Evolutionary conservation across 1,139 yeast species (phyloP).

Genomic region (Blastobotrys petasosporus): DNA sequence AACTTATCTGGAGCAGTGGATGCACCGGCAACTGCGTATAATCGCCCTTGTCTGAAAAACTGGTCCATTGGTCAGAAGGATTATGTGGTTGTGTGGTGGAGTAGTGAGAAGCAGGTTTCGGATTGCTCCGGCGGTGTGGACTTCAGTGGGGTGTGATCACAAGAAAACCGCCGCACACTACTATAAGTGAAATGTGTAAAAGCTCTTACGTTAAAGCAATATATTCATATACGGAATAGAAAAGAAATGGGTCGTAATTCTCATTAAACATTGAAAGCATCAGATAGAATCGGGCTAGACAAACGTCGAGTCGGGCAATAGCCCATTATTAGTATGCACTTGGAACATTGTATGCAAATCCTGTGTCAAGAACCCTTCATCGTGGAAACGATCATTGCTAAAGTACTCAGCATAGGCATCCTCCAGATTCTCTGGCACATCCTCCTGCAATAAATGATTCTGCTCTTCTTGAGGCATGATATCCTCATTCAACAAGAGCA

Average conservation of each 20-base stretch:
- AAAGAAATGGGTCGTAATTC: no score
- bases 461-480: conserved; percentile 27
- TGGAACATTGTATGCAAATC: conserved; percentile 14
- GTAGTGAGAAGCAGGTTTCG: neutral
- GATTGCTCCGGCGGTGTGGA: neutral
- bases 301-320: conserved; percentile 14
- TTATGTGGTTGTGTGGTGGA: neutral
- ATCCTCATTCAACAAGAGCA: conserved; percentile 24
- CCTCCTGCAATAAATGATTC: conserved; percentile 20
- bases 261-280: no score
- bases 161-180: no score
- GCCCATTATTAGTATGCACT: conserved; percentile 13
- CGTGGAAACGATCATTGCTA: conserved; percentile 13
- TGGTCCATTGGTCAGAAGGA: conserved; percentile 26
- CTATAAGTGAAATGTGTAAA: no score
- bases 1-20: conserved; percentile 58
- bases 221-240: no score
- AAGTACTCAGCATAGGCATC: conserved; percentile 22
- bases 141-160: no score
- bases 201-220: no score
- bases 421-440: conserved; percentile 18
- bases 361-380: conserved; percentile 14
- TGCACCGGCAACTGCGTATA: conserved; percentile 71
- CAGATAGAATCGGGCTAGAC: conserved; percentile 1
- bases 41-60: conserved; percentile 48